A percentile compares a stretch with the other conserved stretches of the same genome.
Conservation (phyloP, 208 protist species). For the Trypanosoma brucei region DNA sequence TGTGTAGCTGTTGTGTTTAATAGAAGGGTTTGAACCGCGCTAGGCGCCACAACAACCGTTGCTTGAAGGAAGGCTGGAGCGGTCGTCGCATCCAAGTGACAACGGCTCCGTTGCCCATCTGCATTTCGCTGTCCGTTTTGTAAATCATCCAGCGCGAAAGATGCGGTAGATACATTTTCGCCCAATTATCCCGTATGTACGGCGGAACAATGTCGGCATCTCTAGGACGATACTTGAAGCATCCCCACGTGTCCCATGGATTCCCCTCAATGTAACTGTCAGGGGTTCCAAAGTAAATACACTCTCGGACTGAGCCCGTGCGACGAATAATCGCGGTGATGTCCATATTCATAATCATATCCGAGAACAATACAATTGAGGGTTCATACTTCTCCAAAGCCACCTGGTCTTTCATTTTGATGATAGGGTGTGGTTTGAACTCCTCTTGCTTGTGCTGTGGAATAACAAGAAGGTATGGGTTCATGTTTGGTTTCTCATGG, state of each 20-base stretch:
- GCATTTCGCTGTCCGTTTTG: slow-evolving; percentile 77
- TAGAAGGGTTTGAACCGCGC: slow-evolving; percentile 66
- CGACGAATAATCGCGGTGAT: slow-evolving; percentile 66
- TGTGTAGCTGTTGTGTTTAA: slow-evolving; percentile 12
- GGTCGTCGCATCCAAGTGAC: slow-evolving; percentile 71
- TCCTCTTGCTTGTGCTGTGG: slow-evolving; percentile 70
- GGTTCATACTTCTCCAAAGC: slow-evolving; percentile 87
- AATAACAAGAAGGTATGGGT: slow-evolving; percentile 84
- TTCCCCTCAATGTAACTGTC: slow-evolving; percentile 83
- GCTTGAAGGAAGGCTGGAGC: slow-evolving; percentile 36
- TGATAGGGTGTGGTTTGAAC: slow-evolving; percentile 79
- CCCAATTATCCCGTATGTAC: slow-evolving; percentile 74
- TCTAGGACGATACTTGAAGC: slow-evolving; percentile 70
- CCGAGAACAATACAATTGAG: slow-evolving; percentile 73
- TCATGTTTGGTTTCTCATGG: slow-evolving; percentile 81
- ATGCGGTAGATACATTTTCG: slow-evolving; percentile 60
- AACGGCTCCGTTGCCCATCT: slow-evolving; percentile 69
- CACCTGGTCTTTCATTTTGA: slow-evolving; percentile 74
- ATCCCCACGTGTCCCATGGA: slow-evolving; percentile 82
- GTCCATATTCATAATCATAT: slow-evolving; percentile 82
- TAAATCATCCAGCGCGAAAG: slow-evolving; percentile 83
- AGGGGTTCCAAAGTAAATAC: slow-evolving; percentile 79
- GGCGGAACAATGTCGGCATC: slow-evolving; percentile 55
- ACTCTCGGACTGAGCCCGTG: slow-evolving; percentile 80
- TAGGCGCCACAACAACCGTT: slow-evolving; percentile 48